phyloP scores from a whole-genome alignment of 1,139 yeast species.

The Geotrichum klebahnii region DNA sequence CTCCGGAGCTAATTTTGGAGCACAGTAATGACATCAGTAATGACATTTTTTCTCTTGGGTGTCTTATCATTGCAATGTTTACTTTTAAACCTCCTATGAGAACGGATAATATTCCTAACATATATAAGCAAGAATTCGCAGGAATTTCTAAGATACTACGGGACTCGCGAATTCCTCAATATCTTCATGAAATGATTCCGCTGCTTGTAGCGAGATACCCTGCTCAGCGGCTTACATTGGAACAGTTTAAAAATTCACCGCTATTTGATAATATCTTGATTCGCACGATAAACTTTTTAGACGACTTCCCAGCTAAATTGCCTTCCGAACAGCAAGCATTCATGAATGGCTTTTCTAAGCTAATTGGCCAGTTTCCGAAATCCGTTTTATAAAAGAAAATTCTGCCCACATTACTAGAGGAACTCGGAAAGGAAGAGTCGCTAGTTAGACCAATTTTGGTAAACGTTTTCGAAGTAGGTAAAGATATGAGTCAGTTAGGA shows the following conservation, averaged over 20 bases:
- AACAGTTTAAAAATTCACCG: conserved; percentile 52
- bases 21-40: conserved; percentile 59
- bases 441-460: conserved; percentile 54
- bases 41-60: conserved; percentile 80
- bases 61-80: conserved; percentile 65
- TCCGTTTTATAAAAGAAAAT: conserved; percentile 67
- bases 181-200: conserved; percentile 40
- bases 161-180: conserved; percentile 41
- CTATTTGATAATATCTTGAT: conserved; percentile 78
- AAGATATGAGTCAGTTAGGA: conserved; percentile 64
- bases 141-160: conserved; percentile 41
- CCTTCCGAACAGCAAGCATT: conserved; percentile 65
- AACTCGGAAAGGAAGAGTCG: conserved; percentile 44
- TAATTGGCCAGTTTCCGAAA: conserved; percentile 67
- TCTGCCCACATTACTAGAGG: conserved; percentile 61
- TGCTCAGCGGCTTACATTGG: conserved; percentile 44
- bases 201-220: conserved; percentile 44
- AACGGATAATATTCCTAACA: conserved; percentile 37
- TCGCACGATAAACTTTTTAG: conserved; percentile 76
- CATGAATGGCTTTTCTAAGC: conserved; percentile 57
- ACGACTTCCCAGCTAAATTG: conserved; percentile 75
- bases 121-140: conserved; percentile 37
- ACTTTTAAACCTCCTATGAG: conserved; percentile 40
- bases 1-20: conserved; percentile 68
- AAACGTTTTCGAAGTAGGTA: conserved; percentile 58